Conservation (phyloP, 148 eudicot genomes). For the Rhododendron williamsianum region DNA sequence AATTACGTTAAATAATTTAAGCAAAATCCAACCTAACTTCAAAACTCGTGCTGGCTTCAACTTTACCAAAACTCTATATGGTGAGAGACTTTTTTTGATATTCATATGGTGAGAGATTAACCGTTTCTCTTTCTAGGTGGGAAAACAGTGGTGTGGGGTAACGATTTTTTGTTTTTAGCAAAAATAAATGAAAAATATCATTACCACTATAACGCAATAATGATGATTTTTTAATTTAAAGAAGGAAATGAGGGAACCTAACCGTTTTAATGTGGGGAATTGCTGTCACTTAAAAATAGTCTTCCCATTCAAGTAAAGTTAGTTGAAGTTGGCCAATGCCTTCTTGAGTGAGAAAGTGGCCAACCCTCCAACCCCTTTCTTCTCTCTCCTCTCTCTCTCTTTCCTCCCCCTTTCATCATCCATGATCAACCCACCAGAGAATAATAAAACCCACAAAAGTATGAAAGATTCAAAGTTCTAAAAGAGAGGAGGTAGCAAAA, state of each 20-base stretch:
- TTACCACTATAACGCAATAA: neutral
- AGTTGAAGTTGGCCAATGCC: slow-evolving; percentile 43
- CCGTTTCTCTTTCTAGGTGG: neutral
- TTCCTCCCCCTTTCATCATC: slow-evolving; percentile 9
- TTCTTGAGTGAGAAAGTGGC: slow-evolving; percentile 54
- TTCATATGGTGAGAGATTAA: no score
- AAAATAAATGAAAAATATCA: neutral
- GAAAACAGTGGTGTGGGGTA: neutral
- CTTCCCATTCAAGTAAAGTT: slow-evolving; percentile 66
- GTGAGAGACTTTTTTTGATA: no score
- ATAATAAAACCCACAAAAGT: slow-evolving; percentile 13
- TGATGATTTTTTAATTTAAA: neutral
- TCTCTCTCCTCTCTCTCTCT: slow-evolving; percentile 19
- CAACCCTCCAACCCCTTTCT: slow-evolving; percentile 25
- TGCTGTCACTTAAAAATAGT: slow-evolving; percentile 35
- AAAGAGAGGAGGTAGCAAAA: neutral
- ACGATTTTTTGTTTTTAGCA: neutral
- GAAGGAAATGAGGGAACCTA: slow-evolving; percentile 17
- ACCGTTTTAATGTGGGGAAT: slow-evolving; percentile 26
- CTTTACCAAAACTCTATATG: neutral
- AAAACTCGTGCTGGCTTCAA: no score
- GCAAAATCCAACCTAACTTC: neutral
- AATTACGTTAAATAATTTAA: no score
- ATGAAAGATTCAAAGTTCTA: slow-evolving; percentile 28
- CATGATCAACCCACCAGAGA: neutral